A percentile compares a stretch with the other conserved stretches of the same genome.
phyloP scores from a whole-genome alignment of 495 filamentous ascomycete species.

The Neurospora pannonica region DNA sequence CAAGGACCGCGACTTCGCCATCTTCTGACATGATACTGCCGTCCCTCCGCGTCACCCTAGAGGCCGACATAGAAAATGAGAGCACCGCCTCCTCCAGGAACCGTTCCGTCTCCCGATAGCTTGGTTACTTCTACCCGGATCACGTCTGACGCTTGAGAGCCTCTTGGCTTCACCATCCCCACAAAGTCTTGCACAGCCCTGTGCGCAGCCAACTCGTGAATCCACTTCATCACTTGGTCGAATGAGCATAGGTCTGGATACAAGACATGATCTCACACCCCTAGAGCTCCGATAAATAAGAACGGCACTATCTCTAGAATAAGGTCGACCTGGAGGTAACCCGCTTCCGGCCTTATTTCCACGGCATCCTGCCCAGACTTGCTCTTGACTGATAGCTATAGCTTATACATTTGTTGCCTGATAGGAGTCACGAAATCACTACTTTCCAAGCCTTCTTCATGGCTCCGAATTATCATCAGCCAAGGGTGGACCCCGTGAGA shows the following conservation, averaged over 20 bases:
- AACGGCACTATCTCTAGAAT: not conserved
- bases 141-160: not conserved
- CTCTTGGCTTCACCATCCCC: not conserved
- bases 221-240: not conserved
- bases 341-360: not conserved
- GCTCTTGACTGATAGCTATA: not conserved
- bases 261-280: not conserved
- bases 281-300: not conserved
- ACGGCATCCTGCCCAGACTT: not conserved
- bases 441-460: not conserved
- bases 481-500: not conserved
- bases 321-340: not conserved
- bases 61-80: not conserved
- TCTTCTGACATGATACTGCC: not conserved
- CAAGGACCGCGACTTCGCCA: not conserved
- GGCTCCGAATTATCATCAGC: not conserved
- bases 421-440: not conserved
- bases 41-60: not conserved
- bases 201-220: not conserved
- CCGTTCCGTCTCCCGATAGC: not conserved
- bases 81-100: not conserved
- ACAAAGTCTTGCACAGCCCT: not conserved
- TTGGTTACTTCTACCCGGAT: not conserved
- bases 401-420: not conserved
- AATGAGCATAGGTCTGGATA: not conserved